Percentiles rank a stretch among this genome's conserved stretches.
Conservation (phyloP, 176 grass and related monocot genomes). For the Cenchrus purpureus region DNA sequence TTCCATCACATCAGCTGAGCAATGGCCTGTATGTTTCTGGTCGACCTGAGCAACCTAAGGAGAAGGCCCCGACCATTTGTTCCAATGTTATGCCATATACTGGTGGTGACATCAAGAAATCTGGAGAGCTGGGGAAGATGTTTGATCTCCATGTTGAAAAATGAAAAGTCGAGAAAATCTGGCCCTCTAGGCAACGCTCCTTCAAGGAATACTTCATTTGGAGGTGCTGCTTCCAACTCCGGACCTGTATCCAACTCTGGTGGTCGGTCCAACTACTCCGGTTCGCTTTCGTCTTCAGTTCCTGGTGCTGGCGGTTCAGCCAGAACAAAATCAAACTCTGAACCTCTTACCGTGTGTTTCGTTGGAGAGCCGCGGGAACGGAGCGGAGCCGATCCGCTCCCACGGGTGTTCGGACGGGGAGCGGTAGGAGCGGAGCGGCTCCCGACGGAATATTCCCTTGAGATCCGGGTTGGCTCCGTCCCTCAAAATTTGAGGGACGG, state of each 20-base stretch:
- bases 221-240: conserved; percentile 67
- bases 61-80: conserved; percentile 81
- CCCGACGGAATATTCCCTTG: too few relatives aligned
- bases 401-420: too few relatives aligned
- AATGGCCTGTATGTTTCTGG: conserved; percentile 97
- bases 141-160: conserved; percentile 77
- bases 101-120: conserved; percentile 97
- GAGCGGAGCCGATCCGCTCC: too few relatives aligned
- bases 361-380: too few relatives aligned
- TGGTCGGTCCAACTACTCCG: conserved; percentile 72
- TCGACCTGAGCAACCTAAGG: conserved; percentile 86
- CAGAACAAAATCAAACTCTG: conserved; percentile 87
- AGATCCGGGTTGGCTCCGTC: too few relatives aligned
- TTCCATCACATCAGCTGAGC: conserved; percentile 87
- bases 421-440: too few relatives aligned
- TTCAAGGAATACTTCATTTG: conserved; percentile 73
- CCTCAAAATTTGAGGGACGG: too few relatives aligned
- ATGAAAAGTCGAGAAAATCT: conserved; percentile 92
- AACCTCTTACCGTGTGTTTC: conserved; percentile 45
- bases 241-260: conserved; percentile 76
- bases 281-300: conserved; percentile 72
- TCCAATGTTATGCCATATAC: conserved; percentile 92
- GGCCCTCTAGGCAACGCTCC: conserved; percentile 68
- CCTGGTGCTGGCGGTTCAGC: conserved; percentile 65
- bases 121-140: conserved; percentile 97